phyloP scores from a whole-genome alignment of 2,329 filamentous ascomycete genomes.

The Fusarium goolgardi region DNA sequence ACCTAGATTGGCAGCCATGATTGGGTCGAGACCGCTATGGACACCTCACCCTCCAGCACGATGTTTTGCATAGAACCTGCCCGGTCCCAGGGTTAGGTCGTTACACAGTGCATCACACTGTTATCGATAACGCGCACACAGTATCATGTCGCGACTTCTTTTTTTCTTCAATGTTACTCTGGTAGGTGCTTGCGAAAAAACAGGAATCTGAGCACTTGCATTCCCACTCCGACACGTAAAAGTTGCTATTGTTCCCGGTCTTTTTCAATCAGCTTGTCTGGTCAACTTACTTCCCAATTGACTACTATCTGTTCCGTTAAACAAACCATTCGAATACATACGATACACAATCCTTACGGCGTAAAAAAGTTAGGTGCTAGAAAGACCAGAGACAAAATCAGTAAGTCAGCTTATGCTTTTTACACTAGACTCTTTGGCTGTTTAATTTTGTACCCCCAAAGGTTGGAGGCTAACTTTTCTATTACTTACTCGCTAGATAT shows the following conservation, averaged over 20 bases:
- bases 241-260: neutral
- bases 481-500: neutral
- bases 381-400: neutral
- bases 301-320: neutral
- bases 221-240: neutral
- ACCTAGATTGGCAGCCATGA: neutral
- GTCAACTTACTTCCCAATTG: neutral
- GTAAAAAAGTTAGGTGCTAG: neutral
- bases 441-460: neutral
- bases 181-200: neutral
- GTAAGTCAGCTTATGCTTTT: neutral
- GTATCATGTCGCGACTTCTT: slow-evolving; percentile 1
- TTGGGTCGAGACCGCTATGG: neutral
- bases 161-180: slow-evolving; percentile 4
- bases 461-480: neutral
- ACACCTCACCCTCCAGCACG: neutral
- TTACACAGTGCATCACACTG: neutral
- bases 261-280: neutral
- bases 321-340: neutral
- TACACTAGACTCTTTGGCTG: neutral
- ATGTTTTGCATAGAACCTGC: neutral
- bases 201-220: neutral
- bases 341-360: neutral
- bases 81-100: neutral
- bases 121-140: neutral